Evolutionary conservation across 805 yeast genomes (phyloP), one percentile per base, ranked within the genome.

Genomic region (Starmerella sp.): DNA sequence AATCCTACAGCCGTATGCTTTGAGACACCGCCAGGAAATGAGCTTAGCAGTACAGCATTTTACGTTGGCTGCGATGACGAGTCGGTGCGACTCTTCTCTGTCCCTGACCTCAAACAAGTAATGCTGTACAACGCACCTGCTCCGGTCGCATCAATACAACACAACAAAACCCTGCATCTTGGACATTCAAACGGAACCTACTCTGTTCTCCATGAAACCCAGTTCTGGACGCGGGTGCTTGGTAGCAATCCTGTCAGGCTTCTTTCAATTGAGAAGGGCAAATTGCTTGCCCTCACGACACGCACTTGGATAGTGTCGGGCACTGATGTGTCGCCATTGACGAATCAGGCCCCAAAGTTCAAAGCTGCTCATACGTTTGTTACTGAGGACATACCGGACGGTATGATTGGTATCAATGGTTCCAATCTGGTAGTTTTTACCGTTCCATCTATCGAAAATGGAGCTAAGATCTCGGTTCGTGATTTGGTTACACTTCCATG

Each of bases 31-130:
- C n/a, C 28, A 5, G n/a, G 17, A 7, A 79, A 77, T 2, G 69
- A 73, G 46, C 61, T 77, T 0, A 66, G 82, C 44, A 76, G 84
- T 29, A 72, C 78, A 1, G 81, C 75, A 60, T 73, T 86, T n/a
- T 78, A 84, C 2, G 79, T 88, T 1, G 95, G 89, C 0, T 75
- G 84, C 49, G 74, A 80, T 3, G 95, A 88, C 63, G 77, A 80
- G 43, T 77, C 91, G 0, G 71, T 93, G 9, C 80, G 84, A 46
- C 77, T 88, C 5, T 59, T 31, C 17, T 7, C 35, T 9, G 31
- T 42, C 0, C 42, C 49, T 6, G 41, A 17, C 8, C 39, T 54
- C n/a, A 51, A 50, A 35, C 62, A 54, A 15, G 4, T 5, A 6
- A 15, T 44, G 30, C n/a, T 55, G 14, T 22, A 32, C 48, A 39